phyloP scores from a whole-genome alignment of 116 monocot species.

The Iris pallida region DNA sequence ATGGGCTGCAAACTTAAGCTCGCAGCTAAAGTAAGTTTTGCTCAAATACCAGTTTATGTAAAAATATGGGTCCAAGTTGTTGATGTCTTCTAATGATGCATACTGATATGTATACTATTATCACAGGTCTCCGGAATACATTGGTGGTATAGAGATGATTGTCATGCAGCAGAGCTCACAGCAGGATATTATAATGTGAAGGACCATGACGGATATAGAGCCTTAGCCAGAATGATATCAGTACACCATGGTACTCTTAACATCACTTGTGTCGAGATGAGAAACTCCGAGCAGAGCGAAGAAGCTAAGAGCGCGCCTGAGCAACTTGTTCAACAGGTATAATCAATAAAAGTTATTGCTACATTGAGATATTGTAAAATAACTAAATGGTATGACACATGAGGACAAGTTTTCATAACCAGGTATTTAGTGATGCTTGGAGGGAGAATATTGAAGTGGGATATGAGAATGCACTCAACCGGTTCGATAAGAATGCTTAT shows the following conservation, averaged over 20 bases:
- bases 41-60: not conserved
- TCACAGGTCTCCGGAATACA: slow-evolving; percentile 45
- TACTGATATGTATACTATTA: not conserved
- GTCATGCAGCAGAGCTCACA: slow-evolving; percentile 60
- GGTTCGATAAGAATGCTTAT: slow-evolving; percentile 29
- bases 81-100: too few relatives aligned
- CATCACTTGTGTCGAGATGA: slow-evolving; percentile 55
- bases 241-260: slow-evolving; percentile 35
- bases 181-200: slow-evolving; percentile 50
- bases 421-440: slow-evolving; percentile 43
- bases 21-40: slow-evolving; percentile 34
- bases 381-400: too few relatives aligned
- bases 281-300: slow-evolving; percentile 28
- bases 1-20: slow-evolving; percentile 44
- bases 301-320: slow-evolving; percentile 41
- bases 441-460: slow-evolving; percentile 34
- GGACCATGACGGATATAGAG: slow-evolving; percentile 36
- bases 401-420: too few relatives aligned
- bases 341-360: too few relatives aligned
- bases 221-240: slow-evolving; percentile 41
- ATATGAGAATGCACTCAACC: slow-evolving; percentile 41
- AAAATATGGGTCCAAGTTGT: too few relatives aligned
- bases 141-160: slow-evolving; percentile 39
- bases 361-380: too few relatives aligned
- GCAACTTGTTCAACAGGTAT: slow-evolving; percentile 52